Evolutionary conservation across 2,329 filamentous ascomycete species (phyloP).

Genomic region (Clonostachys rosea): DNA sequence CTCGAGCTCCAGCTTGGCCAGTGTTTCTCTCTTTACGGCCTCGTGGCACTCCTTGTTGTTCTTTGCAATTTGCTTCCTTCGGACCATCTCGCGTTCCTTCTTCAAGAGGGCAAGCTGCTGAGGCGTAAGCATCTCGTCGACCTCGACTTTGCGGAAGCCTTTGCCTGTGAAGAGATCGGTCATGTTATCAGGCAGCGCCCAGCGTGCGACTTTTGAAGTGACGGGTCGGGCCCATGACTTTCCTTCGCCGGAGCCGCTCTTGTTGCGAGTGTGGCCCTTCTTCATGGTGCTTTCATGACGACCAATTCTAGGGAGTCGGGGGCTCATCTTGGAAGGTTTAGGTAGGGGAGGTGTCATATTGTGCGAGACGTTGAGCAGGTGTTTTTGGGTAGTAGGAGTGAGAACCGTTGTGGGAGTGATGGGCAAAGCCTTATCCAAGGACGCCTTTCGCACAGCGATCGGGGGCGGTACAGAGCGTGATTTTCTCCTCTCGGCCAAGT

Average conservation of each 20-base stretch:
- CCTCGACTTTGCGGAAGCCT: slow-evolving; percentile 50
- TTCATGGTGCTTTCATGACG: too few relatives aligned
- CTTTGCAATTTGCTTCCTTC: not conserved
- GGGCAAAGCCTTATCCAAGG: not conserved
- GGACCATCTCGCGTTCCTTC: slow-evolving; percentile 20
- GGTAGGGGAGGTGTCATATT: not conserved
- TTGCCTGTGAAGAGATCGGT: slow-evolving; percentile 51
- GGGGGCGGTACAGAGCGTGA: slow-evolving; percentile 2
- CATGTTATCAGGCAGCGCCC: slow-evolving; percentile 52
- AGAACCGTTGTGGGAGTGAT: not conserved
- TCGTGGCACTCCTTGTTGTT: not conserved
- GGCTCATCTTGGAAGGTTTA: too few relatives aligned
- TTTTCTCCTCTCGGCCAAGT: not conserved
- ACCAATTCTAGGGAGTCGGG: too few relatives aligned
- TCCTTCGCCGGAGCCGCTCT: too few relatives aligned
- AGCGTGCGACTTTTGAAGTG: slow-evolving; percentile 26
- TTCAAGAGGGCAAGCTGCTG: slow-evolving; percentile 42
- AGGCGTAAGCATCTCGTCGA: slow-evolving; percentile 54
- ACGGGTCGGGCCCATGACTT: too few relatives aligned
- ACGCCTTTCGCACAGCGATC: not conserved
- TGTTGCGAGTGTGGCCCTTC: too few relatives aligned
- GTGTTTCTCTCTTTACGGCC: not conserved
- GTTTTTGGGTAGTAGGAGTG: not conserved
- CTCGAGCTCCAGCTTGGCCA: not conserved
- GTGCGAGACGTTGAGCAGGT: not conserved